phyloP scores from a whole-genome alignment of 345 rosid genomes.

The Gossypium turneri region DNA sequence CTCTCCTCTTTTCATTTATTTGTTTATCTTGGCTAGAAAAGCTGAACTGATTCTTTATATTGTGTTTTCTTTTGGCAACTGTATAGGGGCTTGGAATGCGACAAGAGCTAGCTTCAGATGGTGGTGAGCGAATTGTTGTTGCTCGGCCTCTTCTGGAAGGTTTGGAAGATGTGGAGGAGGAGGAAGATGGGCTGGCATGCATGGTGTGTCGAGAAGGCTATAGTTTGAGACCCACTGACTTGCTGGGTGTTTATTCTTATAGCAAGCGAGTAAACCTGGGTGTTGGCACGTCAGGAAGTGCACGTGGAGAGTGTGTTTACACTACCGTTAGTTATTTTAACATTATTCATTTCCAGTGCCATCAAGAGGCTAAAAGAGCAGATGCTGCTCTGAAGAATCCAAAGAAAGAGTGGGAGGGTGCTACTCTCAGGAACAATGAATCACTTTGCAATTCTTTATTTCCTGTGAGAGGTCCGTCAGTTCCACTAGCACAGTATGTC shows the following conservation, averaged over 20 bases:
- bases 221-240: slow-evolving; percentile 85
- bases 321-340: slow-evolving; percentile 97
- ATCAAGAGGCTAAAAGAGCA: slow-evolving; percentile 99
- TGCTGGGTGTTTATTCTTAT: slow-evolving; percentile 83
- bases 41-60: slow-evolving; percentile 21
- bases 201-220: slow-evolving; percentile 99
- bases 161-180: slow-evolving; percentile 92
- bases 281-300: slow-evolving; percentile 81
- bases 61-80: slow-evolving; percentile 5
- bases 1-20: slow-evolving; percentile 10
- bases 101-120: slow-evolving; percentile 79
- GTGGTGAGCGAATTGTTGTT: slow-evolving; percentile 88
- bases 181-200: slow-evolving; percentile 93
- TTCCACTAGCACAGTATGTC: slow-evolving; percentile 70
- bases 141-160: slow-evolving; percentile 86
- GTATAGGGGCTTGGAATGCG: slow-evolving; percentile 87
- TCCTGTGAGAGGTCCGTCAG: slow-evolving; percentile 87
- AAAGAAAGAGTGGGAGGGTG: slow-evolving; percentile 99
- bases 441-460: slow-evolving; percentile 95
- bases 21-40: slow-evolving; percentile 17
- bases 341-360: slow-evolving; percentile 95
- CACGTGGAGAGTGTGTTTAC: slow-evolving; percentile 95
- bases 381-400: slow-evolving; percentile 92
- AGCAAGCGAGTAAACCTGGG: slow-evolving; percentile 95
- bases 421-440: slow-evolving; percentile 87